A percentile compares a stretch with the other conserved stretches of the same genome.
phyloP scores from a whole-genome alignment of 83 land plant species.

The Picea abies region DNA sequence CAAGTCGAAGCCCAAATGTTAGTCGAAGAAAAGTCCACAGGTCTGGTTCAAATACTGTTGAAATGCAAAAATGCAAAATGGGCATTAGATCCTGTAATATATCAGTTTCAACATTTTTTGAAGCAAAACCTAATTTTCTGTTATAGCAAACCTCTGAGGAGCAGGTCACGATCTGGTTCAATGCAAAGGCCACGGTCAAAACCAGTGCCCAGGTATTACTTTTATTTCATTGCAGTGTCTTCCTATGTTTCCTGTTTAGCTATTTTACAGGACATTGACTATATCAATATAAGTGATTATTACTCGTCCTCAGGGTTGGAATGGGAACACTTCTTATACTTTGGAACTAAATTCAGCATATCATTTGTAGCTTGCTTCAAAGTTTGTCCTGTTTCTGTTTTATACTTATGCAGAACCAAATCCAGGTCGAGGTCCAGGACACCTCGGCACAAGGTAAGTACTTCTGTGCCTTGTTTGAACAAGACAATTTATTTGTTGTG shows the following conservation, averaged over 20 bases:
- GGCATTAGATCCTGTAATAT: constrained; percentile 2
- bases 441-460: constrained; percentile 10
- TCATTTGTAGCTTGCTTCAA: constrained; percentile 9
- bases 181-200: constrained; percentile 20
- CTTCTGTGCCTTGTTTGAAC: background rate
- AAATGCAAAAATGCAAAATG: background rate
- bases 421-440: constrained; percentile 29
- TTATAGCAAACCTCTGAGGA: constrained; percentile 20
- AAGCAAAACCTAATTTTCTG: background rate
- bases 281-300: background rate
- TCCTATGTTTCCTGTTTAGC: constrained; percentile 19
- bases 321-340: constrained; percentile 11
- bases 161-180: constrained; percentile 22
- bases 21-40: constrained; percentile 28
- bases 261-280: constrained; percentile 4
- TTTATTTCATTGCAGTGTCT: background rate
- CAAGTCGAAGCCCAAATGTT: constrained; percentile 29
- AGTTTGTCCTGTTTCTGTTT: constrained; percentile 9
- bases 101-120: background rate
- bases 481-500: background rate
- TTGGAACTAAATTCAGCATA: constrained; percentile 11
- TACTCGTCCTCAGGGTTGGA: constrained; percentile 20
- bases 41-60: constrained; percentile 20
- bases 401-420: background rate
- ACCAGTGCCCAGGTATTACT: constrained; percentile 9